phyloP scores from a whole-genome alignment of 2,329 filamentous ascomycete genomes.

The Fusarium temperatum region DNA sequence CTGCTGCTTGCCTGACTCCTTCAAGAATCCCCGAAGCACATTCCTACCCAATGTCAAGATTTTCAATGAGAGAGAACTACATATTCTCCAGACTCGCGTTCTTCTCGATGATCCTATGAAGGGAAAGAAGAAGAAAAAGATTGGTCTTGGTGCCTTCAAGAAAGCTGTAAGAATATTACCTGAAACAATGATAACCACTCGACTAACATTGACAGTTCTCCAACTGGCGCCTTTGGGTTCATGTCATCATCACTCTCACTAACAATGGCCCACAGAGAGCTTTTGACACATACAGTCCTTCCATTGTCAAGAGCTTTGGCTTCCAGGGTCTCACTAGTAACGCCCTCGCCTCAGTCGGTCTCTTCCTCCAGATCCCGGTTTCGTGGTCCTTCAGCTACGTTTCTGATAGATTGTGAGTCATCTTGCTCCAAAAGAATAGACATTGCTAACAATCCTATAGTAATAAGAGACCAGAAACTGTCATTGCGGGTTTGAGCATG shows the following conservation, averaged over 20 bases:
- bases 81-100: conserved; percentile 55
- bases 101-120: conserved; percentile 56
- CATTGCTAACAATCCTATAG: conserved; percentile 24
- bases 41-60: conserved; percentile 48
- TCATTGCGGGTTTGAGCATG: conserved; percentile 57
- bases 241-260: conserved; percentile 59
- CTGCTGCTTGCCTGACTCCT: conserved; percentile 56
- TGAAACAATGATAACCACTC: background rate
- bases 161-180: conserved; percentile 46
- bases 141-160: conserved; percentile 56
- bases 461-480: conserved; percentile 60
- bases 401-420: conserved; percentile 60
- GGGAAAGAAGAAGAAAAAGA: conserved; percentile 58
- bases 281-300: conserved; percentile 63
- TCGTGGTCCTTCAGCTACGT: conserved; percentile 62
- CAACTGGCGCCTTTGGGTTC: conserved; percentile 62
- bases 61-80: conserved; percentile 52
- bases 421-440: accelerated
- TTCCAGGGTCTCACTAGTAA: conserved; percentile 60
- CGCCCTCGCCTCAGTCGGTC: conserved; percentile 63
- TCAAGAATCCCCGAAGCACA: conserved; percentile 53
- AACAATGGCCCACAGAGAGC: conserved; percentile 59
- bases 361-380: conserved; percentile 61
- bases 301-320: conserved; percentile 62
- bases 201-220: conserved; percentile 47